These are phyloP conservation scores for Auricularia sp. DNA, from an alignment of 768 basidiomycete genomes.

Conservation along the genomic window DNA sequence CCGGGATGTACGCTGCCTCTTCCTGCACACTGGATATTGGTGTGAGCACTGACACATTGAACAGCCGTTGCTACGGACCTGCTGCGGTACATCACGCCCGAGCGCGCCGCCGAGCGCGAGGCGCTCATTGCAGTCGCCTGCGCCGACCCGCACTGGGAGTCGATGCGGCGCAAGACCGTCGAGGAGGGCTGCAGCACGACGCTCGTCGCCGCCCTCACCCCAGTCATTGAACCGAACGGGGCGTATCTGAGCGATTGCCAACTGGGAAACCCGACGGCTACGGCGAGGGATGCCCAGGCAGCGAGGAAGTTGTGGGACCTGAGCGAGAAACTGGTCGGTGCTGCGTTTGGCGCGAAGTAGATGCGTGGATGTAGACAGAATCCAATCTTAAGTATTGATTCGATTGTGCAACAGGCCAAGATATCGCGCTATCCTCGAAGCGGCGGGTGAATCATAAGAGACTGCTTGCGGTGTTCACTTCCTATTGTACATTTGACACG, in stretches of 20 bases:
- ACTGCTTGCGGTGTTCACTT: too few relatives aligned
- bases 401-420: too few relatives aligned
- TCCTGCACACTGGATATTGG: not conserved
- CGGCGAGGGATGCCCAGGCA: slow-evolving; percentile 17
- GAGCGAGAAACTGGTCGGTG: slow-evolving; percentile 20
- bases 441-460: too few relatives aligned
- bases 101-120: not conserved
- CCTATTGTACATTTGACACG: too few relatives aligned
- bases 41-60: not conserved
- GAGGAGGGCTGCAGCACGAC: slow-evolving; percentile 12
- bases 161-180: not conserved
- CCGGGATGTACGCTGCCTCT: not conserved
- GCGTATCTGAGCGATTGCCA: slow-evolving; percentile 21
- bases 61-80: not conserved
- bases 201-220: slow-evolving; percentile 24
- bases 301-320: slow-evolving; percentile 23
- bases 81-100: not conserved
- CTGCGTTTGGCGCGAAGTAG: too few relatives aligned
- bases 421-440: too few relatives aligned
- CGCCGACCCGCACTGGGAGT: not conserved
- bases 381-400: too few relatives aligned
- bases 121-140: not conserved
- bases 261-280: slow-evolving; percentile 15
- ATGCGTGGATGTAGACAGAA: too few relatives aligned
- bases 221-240: slow-evolving; percentile 16